phyloP scores from a whole-genome alignment of 116 monocot genomes.

The Thalassia testudinum region DNA sequence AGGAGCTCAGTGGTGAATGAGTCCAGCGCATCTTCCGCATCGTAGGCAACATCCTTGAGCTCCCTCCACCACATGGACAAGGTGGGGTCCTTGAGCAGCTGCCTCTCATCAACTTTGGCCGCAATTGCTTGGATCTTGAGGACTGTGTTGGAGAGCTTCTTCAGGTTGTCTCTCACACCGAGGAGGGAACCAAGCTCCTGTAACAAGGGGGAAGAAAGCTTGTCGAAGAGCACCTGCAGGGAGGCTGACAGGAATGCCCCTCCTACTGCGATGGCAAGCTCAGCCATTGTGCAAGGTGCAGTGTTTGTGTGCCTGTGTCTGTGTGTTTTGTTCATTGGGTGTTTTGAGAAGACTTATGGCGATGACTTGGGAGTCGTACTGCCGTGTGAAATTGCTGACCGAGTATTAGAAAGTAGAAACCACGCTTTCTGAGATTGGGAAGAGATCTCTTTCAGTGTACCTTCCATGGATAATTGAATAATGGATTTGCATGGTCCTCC shows the following conservation, averaged over 20 bases:
- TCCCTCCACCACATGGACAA: conserved; percentile 1
- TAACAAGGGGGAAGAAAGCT: neutral
- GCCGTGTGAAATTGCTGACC: no score
- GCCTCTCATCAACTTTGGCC: neutral
- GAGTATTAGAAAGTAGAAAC: no score
- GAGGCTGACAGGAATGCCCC: conserved; percentile 6
- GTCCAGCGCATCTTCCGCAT: conserved; percentile 12
- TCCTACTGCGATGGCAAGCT: conserved; percentile 4
- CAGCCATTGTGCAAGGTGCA: no score
- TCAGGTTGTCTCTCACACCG: neutral
- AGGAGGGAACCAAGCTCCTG: neutral
- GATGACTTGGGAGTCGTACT: no score
- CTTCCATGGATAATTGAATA: no score
- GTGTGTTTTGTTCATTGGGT: no score
- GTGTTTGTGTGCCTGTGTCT: no score
- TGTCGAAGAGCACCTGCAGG: conserved; percentile 3
- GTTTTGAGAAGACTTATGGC: no score
- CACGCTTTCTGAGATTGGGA: no score
- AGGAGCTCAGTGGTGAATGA: neutral
- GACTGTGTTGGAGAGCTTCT: neutral
- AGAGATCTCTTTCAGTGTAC: no score
- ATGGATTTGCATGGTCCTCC: no score
- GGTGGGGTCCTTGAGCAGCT: neutral
- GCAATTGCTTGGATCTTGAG: neutral
- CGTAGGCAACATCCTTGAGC: conserved; percentile 11